Base-by-base conservation (phyloP, 768 basidiomycete genomes). In the Hygrophorus pudorinus region DNA sequence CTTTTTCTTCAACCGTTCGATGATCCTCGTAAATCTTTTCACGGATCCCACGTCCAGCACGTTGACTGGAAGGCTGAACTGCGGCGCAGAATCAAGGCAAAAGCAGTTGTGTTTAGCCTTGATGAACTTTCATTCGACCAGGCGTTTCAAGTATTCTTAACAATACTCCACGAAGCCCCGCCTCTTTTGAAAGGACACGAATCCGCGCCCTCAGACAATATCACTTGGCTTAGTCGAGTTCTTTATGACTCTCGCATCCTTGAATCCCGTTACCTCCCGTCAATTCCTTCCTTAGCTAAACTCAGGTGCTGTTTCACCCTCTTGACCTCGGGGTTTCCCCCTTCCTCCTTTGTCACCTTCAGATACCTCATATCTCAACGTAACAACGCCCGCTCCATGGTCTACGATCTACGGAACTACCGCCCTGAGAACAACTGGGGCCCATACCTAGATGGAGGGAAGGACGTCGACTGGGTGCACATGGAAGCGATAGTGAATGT, bases 321-420 rank as follows among this genome's bases (percentile, higher is more conserved):
- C 65, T 80, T 14, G 68, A 71, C 24, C 44, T 63, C 74, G 13
- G 73, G 71, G 52, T 57, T 75, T 34, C 69, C 70, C 18, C 62
- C 76, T 33, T 64, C 72, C 12, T 51, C 68, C 49, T 67, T 71
- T 44, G 51, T 54, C 31, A 57, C 51, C 30, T 53, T 60, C 21
- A 51, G 50, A 40, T 61, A 53, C 6, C 53, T 70, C 37, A 56
- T 52, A 10, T 46, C 51, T 10, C 59, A 68, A 18, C 73, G 76
- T 18, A 66, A 64, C 37, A 53, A 55, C 27, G 77, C 78, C 49
- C 65, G 85, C 31, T 70, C 67, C 46, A 75, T 64, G 51, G 76
- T 81, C 3, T 86, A 86, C 60, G 71, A 82, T 56, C 66, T 85
- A 36, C 68, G 71, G 9, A 75, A 79, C 51, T 85, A 85, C 54